Base-by-base conservation (phyloP, 495 filamentous ascomycete genomes). In the Aspergillus homomorphus region DNA sequence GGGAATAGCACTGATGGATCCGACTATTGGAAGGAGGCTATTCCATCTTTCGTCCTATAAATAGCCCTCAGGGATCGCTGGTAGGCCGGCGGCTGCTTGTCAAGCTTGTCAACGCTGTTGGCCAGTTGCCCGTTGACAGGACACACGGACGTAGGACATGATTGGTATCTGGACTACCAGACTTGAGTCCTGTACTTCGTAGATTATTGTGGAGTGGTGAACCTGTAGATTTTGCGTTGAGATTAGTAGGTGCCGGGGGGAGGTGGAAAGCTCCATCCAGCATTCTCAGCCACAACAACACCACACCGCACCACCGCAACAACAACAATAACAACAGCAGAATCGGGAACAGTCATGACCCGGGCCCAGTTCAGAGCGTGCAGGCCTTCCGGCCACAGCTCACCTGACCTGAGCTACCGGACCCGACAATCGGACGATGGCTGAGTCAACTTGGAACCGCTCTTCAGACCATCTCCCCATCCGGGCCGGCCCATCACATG, bases 391-490 rank as follows among this genome's bases (percentile, higher is more conserved):
- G 21, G 16, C 21, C 42, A 9, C 20, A 6, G 52, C 51, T 59
- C 60, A 59, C 61, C 54, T 58, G 60, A 57, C 54, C 54, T 24
- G 20, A 12, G 16, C 28, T 38, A 12, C 12, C 33, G 33, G 4
- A 5, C 6, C 33, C 33, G 33, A 38, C 33, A n/a, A n/a, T n/a
- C 33, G 8, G 12, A 38, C 33, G 33, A 38, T 38, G 33, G 63
- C 60, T 66, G 60, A 66, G 58, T 66, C 63, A n/a, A n/a, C n/a
- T n/a, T n/a, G n/a, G n/a, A n/a, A 66, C 21, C 45, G 3, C 12
- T 26, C 19, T 46, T 18, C 44, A 12, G 18, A 49, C 44, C 16
- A 18, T 15, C 26, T 38, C 33, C 6, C 15, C 33, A 38, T 38
- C 33, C 33, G 33, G 33, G 33, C 33, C 33, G 33, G 15, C n/a